Evolutionary conservation across 768 basidiomycete species (phyloP), one percentile per base, ranked within the genome.

Genomic region (Pisolithus microcarpus): DNA sequence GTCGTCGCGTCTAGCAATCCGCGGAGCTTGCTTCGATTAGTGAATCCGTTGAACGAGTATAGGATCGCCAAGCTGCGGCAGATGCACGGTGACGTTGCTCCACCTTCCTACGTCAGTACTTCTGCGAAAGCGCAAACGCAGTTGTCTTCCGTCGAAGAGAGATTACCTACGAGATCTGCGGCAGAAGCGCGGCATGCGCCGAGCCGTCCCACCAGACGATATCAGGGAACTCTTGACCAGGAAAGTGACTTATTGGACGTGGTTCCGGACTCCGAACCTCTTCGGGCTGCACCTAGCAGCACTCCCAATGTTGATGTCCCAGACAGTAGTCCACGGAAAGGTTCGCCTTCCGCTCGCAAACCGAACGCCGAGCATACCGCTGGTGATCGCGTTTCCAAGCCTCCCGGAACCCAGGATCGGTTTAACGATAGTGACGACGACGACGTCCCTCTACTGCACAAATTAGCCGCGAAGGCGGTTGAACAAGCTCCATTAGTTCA

Each of bases 251-350:
- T 56, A 5, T 69, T 75, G 56, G 80, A 79, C 30, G 50, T 83
- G 46, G 70, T 87, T 15, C 82, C 84, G 2, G 85, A 85, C 59
- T 85, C 84, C 2, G 84, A 85, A 54, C 76, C 79, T 43, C 61
- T 67, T 18, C 70, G 69, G 26, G 72, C 67, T 19, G 68, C 62
- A 43, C 52, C 53, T 8, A 46, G 54, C n/a, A 13, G 42, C 21
- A 38, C 56, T 30, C 51, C 37, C n/a, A 40, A 24, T 24, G 40
- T 43, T 38, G 39, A 42, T 37, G 23, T n/a, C 37, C 34, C 44
- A 30, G 47, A 37, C 19, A 48, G 43, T n/a, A 52, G 52, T 50
- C 60, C 58, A 23, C 46, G 43, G 19, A 58, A 57, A 48, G 54
- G 58, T 16, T 10, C 13, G 15, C 63, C 60, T 24, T 46, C 8